Percentiles rank a stretch among this genome's conserved stretches.
These are phyloP conservation scores for Stramenopiles sp. DNA, from an alignment of 352 stramenopile genomes.

Conservation along the genomic window DNA sequence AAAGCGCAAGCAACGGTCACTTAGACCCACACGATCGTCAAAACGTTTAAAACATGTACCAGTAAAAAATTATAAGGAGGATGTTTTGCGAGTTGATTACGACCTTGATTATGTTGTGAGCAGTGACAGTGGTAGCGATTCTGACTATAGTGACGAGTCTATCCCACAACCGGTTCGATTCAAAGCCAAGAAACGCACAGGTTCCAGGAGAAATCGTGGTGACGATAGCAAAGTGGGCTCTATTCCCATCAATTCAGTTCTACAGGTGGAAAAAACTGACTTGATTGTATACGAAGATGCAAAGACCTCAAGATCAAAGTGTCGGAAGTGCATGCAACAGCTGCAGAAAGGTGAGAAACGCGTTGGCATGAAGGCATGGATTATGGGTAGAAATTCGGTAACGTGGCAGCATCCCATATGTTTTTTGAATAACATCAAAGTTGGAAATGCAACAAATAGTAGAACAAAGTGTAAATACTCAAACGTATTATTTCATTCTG, in stretches of 20 bases:
- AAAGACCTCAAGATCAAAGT: background rate
- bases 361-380: conserved; percentile 7
- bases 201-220: background rate
- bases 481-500: background rate
- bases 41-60: conserved; percentile 2
- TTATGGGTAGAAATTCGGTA: conserved; percentile 8
- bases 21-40: background rate
- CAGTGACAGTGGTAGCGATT: background rate
- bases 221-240: background rate
- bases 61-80: background rate
- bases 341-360: background rate
- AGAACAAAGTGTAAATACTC: background rate
- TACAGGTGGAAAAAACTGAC: background rate
- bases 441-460: background rate
- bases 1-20: background rate
- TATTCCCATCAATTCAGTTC: background rate
- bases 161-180: background rate
- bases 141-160: conserved; percentile 9
- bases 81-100: background rate
- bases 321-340: conserved; percentile 4
- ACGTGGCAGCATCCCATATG: background rate
- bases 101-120: background rate
- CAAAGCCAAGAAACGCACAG: background rate
- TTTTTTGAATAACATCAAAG: conserved; percentile 8
- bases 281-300: background rate